Evolutionary conservation across 768 basidiomycete genomes (phyloP), one percentile per base, ranked within the genome.

Genomic region (Hygrophoropsis aurantiaca): DNA sequence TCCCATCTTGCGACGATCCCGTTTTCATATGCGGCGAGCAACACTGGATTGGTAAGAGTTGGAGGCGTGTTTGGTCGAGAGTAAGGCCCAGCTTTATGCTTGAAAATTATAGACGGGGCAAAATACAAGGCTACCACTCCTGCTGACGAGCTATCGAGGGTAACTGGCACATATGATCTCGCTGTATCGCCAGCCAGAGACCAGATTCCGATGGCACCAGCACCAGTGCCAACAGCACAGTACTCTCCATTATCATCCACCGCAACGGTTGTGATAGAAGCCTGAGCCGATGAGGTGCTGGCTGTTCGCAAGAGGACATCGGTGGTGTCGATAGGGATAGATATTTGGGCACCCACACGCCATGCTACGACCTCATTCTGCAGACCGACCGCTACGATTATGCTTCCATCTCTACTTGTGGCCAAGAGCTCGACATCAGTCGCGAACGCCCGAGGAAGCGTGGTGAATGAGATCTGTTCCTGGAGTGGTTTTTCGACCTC

Each of bases 381-480:
- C 43, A 91, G 60, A 5, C 89, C 88, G 25, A 92, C 82, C 3
- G 85, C 83, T 13, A 84, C 78, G 35, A 88, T 68, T 2, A 82
- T 65, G 32, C 71, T 67, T n/a, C 87, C 85, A 54, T 87, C 80
- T 40, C 72, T 73, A 59, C 85, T 91, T 1, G 81, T 66, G 1
- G 87, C 84, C 18, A 94, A 70, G 16, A 94, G 72, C 50, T 94
- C 92, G 11, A 95, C 80, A 54, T 97, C 94, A 19, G 84, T 85
- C 2, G 79, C 65, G 57, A 90, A 90, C 4, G 81, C 78, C n/a
- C 90, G 81, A n/a, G 88, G 85, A 11, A 95, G 73, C 2, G 87
- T 85, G 7, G 75, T 73, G 56, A 91, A 89, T 15, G 74, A 65
- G 2, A 86, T 61, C 11, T 72, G 60, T 20, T 65, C 69, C 44